Evolutionary conservation across 192 early-diverging fungal species (phyloP).

Genomic region (Dispira simplex): DNA sequence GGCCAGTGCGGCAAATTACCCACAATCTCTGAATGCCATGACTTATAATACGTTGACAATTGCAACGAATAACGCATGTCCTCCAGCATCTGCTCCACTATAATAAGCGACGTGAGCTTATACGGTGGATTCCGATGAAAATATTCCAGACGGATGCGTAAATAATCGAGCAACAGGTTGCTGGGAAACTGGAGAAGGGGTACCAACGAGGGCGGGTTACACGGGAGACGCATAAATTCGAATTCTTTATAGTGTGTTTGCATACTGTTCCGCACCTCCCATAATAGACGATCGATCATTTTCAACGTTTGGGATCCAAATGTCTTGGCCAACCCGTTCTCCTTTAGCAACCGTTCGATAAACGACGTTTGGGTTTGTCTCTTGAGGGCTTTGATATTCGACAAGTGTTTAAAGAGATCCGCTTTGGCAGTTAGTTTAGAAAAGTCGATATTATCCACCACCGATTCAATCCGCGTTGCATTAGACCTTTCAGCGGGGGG

Average conservation of each 20-base stretch:
- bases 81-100: constrained; percentile 66
- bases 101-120: constrained; percentile 18
- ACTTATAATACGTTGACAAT: constrained; percentile 57
- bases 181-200: constrained; percentile 60
- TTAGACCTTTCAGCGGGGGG: neutral
- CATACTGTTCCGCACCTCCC: constrained; percentile 49
- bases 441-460: neutral
- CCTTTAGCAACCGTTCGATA: constrained; percentile 72
- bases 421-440: neutral
- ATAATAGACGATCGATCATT: constrained; percentile 39
- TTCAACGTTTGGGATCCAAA: constrained; percentile 55
- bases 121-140: constrained; percentile 37
- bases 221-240: constrained; percentile 54
- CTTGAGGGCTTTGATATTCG: constrained; percentile 4
- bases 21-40: constrained; percentile 45
- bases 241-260: constrained; percentile 45
- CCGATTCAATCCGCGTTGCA: neutral
- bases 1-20: constrained; percentile 48
- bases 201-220: constrained; percentile 44
- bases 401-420: neutral
- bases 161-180: constrained; percentile 64
- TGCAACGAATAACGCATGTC: constrained; percentile 56
- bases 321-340: constrained; percentile 58
- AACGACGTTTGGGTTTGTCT: constrained; percentile 41
- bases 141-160: constrained; percentile 60